Evolutionary conservation across 2,329 filamentous ascomycete species (phyloP).

Genomic region (Cucurbitaria berberidis): DNA sequence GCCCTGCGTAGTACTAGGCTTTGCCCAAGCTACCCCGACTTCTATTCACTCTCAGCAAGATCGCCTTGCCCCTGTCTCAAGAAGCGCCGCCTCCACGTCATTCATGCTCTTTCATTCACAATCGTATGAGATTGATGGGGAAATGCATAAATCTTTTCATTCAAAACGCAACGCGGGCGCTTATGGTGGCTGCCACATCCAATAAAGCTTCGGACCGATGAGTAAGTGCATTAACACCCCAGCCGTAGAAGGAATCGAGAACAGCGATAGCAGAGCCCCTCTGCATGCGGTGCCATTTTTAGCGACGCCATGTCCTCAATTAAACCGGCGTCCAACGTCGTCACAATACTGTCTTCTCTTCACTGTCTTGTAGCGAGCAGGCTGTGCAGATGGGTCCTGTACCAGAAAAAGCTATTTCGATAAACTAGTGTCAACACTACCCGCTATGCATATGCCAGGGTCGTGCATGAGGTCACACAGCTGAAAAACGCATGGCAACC

Average conservation of each 20-base stretch:
- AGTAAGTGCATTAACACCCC: slow-evolving; percentile 8
- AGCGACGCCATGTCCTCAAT: slow-evolving; percentile 13
- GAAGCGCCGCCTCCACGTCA: slow-evolving; percentile 12
- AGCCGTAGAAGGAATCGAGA: slow-evolving; percentile 7
- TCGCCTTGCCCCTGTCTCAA: slow-evolving; percentile 20
- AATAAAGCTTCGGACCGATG: slow-evolving; percentile 4
- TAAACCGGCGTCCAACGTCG: slow-evolving; percentile 1
- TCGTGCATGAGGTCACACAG: slow-evolving; percentile 3
- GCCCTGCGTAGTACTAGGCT: slow-evolving; percentile 8
- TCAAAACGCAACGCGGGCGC: slow-evolving; percentile 7
- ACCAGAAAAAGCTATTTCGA: not conserved
- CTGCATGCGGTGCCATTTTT: slow-evolving; percentile 21
- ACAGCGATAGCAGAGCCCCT: slow-evolving; percentile 17
- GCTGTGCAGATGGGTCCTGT: not conserved
- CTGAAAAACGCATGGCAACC: not conserved
- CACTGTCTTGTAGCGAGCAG: not conserved
- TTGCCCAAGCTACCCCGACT: slow-evolving; percentile 5
- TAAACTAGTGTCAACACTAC: not conserved
- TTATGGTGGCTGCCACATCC: slow-evolving; percentile 13
- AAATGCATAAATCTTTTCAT: not conserved
- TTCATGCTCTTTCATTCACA: not conserved
- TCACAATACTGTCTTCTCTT: not conserved
- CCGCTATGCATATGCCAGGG: not conserved
- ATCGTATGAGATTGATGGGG: slow-evolving; percentile 10
- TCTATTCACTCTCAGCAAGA: slow-evolving; percentile 5